Conservation (phyloP, 2,329 filamentous ascomycete species). For the Venturiaceae sp. region DNA sequence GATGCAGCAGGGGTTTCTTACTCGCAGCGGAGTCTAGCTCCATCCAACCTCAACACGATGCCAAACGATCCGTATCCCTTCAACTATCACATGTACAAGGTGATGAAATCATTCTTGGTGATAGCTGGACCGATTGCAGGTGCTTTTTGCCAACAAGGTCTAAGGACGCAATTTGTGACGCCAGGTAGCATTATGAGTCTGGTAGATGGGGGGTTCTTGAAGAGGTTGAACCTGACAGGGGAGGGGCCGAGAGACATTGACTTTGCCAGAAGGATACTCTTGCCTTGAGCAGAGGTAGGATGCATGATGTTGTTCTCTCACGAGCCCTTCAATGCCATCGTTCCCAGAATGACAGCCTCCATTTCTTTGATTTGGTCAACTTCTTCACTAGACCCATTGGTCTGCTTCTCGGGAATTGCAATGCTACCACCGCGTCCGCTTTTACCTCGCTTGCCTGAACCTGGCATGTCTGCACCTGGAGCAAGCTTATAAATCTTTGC, state of each 20-base stretch:
- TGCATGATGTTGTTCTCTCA: neutral
- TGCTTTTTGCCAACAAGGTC: slow-evolving; percentile 42
- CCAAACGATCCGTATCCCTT: slow-evolving; percentile 28
- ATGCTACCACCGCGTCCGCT: neutral
- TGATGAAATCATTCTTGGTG: slow-evolving; percentile 30
- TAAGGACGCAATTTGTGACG: slow-evolving; percentile 28
- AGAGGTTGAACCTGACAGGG: neutral
- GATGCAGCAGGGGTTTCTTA: slow-evolving; percentile 36
- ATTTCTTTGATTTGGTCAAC: slow-evolving; percentile 7
- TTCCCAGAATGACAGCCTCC: slow-evolving; percentile 10
- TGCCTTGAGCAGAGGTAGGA: neutral
- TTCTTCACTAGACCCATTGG: slow-evolving; percentile 1
- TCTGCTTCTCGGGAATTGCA: neutral
- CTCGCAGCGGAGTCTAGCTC: slow-evolving; percentile 37
- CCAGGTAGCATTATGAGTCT: neutral
- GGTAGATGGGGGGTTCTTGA: neutral
- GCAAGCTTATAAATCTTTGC: slow-evolving; percentile 9
- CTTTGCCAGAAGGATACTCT: too few species aligned
- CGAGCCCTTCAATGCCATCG: slow-evolving; percentile 10
- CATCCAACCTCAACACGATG: slow-evolving; percentile 32
- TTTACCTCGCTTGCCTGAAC: neutral
- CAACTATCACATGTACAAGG: slow-evolving; percentile 41
- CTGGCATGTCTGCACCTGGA: neutral
- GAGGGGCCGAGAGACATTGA: neutral
- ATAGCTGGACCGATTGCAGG: slow-evolving; percentile 35